These are phyloP conservation scores for Xylaria sp. DNA, from an alignment of 2,329 filamentous ascomycete genomes.

Conservation along the genomic window DNA sequence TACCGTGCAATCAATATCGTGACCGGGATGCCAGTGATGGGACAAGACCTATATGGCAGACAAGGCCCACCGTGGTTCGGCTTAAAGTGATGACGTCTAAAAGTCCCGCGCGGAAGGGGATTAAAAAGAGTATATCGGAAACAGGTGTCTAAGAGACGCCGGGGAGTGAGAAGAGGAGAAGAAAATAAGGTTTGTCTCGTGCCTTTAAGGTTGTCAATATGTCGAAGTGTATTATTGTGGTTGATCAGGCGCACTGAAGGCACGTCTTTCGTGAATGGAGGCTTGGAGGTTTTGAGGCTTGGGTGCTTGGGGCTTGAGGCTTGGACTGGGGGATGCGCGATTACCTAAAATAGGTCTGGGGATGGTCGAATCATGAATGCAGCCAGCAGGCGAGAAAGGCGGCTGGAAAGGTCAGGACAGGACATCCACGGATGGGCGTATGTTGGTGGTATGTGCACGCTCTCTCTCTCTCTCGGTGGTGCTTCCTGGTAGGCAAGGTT, in stretches of 20 bases:
- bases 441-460: constrained; percentile 17
- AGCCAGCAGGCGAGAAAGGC: constrained; percentile 2
- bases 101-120: too few species aligned
- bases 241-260: too few species aligned
- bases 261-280: not conserved
- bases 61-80: not conserved
- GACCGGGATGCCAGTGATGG: constrained; percentile 22
- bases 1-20: constrained; percentile 23
- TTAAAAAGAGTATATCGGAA: not conserved
- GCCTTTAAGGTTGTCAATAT: too few species aligned
- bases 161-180: not conserved
- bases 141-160: not conserved
- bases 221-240: too few species aligned
- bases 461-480: constrained; percentile 13
- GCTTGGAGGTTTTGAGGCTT: too few species aligned
- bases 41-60: constrained; percentile 13
- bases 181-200: not conserved
- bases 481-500: constrained; percentile 8
- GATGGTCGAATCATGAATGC: constrained; percentile 1
- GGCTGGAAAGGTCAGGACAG: constrained; percentile 2
- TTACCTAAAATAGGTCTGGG: not conserved
- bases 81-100: not conserved
- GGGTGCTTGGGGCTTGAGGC: too few species aligned
- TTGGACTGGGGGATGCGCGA: not conserved
- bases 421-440: constrained; percentile 7